Conservation (phyloP, 176 grass and related monocot species). For the Luzula sylvatica region DNA sequence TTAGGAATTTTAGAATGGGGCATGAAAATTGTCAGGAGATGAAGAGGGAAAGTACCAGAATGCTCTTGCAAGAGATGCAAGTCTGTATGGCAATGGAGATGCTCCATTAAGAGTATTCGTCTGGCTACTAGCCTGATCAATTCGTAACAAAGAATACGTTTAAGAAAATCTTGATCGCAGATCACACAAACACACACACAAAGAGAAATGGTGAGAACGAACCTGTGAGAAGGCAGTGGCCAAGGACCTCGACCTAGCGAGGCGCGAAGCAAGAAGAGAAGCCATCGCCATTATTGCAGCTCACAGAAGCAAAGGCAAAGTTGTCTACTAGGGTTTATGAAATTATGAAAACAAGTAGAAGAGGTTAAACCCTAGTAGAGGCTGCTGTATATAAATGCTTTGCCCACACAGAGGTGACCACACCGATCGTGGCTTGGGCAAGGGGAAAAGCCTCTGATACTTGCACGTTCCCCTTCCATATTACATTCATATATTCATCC, state of each 20-base stretch:
- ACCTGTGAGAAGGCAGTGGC: conserved; percentile 54
- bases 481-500: not conserved
- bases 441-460: conserved; percentile 42
- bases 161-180: not conserved
- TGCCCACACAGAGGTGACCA: not conserved
- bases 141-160: not conserved
- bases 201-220: not conserved
- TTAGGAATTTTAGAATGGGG: not conserved
- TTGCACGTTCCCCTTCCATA: not conserved
- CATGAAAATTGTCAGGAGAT: not conserved
- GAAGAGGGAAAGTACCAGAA: conserved; percentile 43
- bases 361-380: conserved; percentile 43
- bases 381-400: conserved; percentile 41
- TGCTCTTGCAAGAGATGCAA: conserved; percentile 47
- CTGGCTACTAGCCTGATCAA: conserved; percentile 31
- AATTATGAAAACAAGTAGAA: not conserved
- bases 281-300: conserved; percentile 52
- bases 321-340: not conserved
- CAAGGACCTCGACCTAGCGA: conserved; percentile 46
- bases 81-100: conserved; percentile 38
- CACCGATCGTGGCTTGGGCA: conserved; percentile 30
- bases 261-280: conserved; percentile 55
- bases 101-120: conserved; percentile 19
- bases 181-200: not conserved
- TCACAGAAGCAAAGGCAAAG: not conserved